Evolutionary conservation across 2,329 filamentous ascomycete species (phyloP), one percentile per base, ranked within the genome.

Genomic region (Salinomyces thailandicus): DNA sequence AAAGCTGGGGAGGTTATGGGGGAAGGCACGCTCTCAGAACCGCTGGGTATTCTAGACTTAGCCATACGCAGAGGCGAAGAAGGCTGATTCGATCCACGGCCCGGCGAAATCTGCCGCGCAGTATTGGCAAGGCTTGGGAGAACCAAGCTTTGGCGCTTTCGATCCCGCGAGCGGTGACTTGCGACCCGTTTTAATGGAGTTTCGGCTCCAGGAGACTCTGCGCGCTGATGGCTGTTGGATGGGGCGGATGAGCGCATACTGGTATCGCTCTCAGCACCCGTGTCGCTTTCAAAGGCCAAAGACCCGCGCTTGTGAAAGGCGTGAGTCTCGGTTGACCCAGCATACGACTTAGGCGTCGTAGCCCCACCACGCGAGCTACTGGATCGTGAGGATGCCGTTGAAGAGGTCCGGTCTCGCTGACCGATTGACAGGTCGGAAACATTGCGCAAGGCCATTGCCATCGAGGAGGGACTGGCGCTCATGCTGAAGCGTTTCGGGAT

Each of bases 1-100:
- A 95, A 72, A 59, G 93, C 81, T 1, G 91, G 91, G 1, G 91
- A 98, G 2, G 82, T 81, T 46, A 94, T 81, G 0, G 91, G 91
- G 4, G 91, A 96, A 9, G 77, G 75, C 26, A 93, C 56, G 15
- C 71, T 72, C 30, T 87, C 82, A 4, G 75, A 46, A 20, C 63
- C 68, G 43, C 69, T 72, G 2, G 74, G 71, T 30, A 77, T 70
- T 20, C 87, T 78, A 20, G 87, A 82, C 55, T 94, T 96, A 31
- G 74, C 72, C 51, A 93, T 86, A 24, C 89, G 76, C 38, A 98
- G 64, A 1, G 91, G 91, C 1, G 87, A 85, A 5, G 59, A 57
- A 3, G 86, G 85, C 32, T 80, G 77, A 5, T 73, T 66, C 34
- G 72, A 68, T 39, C 85, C 75, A 46, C 89, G 74, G 6, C 81